Base-by-base conservation (phyloP, 306 rosid genomes). In the Rosa rugosa region DNA sequence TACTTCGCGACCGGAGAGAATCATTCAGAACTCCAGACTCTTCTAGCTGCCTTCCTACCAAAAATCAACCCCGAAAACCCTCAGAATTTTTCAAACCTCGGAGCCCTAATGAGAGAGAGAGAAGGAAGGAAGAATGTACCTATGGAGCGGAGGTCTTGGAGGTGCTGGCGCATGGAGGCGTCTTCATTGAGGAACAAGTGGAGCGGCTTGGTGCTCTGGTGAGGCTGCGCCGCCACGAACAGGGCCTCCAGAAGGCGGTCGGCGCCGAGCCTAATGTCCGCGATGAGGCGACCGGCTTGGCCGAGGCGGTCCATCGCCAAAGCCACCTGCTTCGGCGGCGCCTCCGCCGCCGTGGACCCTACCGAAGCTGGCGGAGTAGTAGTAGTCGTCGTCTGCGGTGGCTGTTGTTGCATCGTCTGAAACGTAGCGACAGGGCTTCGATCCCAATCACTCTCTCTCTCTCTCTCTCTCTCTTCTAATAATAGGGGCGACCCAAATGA, bases 321-420 rank as follows among this genome's bases (percentile, higher is more conserved):
- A 25, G 98, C 97, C 50, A 91, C 99, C 89, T 88, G 97, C 91
- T 92, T 95, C 49, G 98, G 99, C 72, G 97, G 98, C 51, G 96
- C 99, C 86, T 92, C 99, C 50, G 83, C 86, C 68, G 80, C 53
- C 54, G 77, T 25, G 22, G 92, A 51, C 25, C 77, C 85, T 46
- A 84, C 85, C 7, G 90, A 69, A 34, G 84, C 67, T 60, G 62
- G 62, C 45, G 72, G 79, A 40, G 57, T 71, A 25, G 71, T 51
- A 25, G 74, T 51, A 8, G 87, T 82, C 69, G 88, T 73, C 72
- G 80, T 70, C 18, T 89, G 83, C 42, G 49, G 93, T 82, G 75
- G 87, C 42, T 42, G 83, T 0, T 22, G 84, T 31, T 76, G 87
- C 64, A 70, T 71, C 41, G 69, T 63, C n/a, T 23, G 38, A 5